Conservation (phyloP, 257 asterid genomes). For the Fraxinus anomala region DNA sequence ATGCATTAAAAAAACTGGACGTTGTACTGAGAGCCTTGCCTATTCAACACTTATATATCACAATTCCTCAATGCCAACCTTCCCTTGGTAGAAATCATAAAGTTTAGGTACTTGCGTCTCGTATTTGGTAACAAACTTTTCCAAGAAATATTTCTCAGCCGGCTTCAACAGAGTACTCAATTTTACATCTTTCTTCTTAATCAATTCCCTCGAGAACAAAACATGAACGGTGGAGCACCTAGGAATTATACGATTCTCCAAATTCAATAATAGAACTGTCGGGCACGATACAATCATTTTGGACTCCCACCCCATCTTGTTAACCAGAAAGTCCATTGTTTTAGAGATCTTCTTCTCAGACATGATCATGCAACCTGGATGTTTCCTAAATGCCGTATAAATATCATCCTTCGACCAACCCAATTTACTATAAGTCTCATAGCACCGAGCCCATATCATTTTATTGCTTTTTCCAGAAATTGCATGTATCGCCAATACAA, state of each 20-base stretch:
- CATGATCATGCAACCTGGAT: neutral
- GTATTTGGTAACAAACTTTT: neutral
- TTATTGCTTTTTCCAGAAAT: neutral
- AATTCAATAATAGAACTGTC: neutral
- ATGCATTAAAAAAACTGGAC: neutral
- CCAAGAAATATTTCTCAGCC: neutral
- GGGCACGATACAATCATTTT: neutral
- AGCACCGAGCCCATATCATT: neutral
- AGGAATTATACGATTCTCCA: constrained; percentile 24
- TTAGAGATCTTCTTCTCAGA: constrained; percentile 1
- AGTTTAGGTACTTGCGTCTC: constrained; percentile 13
- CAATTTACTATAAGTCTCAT: neutral
- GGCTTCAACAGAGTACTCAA: neutral
- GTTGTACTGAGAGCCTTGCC: neutral
- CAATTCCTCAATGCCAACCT: constrained; percentile 3
- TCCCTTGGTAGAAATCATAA: constrained; percentile 8
- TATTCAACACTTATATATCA: neutral
- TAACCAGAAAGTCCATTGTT: constrained; percentile 5
- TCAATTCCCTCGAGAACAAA: neutral
- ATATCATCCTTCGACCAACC: constrained; percentile 5
- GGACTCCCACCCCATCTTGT: constrained; percentile 14
- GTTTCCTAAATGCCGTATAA: neutral
- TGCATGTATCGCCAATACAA: neutral
- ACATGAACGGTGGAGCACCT: neutral
- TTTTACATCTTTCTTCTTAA: neutral